Percentiles rank a stretch among this genome's conserved stretches.
Evolutionary conservation across 306 rosid species (phyloP).

Genomic region (Cyamopsis tetragonoloba): DNA sequence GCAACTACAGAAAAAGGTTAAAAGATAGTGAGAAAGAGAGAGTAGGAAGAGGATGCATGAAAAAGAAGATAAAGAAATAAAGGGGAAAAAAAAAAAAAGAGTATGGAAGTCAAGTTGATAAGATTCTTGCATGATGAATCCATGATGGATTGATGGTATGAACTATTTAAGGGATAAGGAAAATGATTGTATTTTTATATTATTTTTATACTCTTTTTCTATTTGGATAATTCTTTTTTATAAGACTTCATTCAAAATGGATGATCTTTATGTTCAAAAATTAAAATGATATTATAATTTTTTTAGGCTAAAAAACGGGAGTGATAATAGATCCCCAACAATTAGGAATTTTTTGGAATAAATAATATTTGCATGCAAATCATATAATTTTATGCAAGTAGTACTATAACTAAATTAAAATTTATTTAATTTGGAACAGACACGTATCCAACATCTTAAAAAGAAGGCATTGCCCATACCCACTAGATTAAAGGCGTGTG

Average conservation of each 20-base stretch:
- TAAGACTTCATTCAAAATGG: background rate
- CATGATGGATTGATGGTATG: slow-evolving; percentile 15
- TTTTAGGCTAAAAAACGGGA: background rate
- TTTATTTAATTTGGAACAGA: background rate
- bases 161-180: slow-evolving; percentile 13
- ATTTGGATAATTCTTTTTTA: background rate
- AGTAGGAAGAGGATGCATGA: slow-evolving; percentile 22
- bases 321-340: background rate
- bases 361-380: slow-evolving; percentile 20
- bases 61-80: background rate
- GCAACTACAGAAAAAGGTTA: background rate
- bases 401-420: background rate
- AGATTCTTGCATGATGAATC: slow-evolving; percentile 29
- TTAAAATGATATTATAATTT: background rate
- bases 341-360: slow-evolving; percentile 4
- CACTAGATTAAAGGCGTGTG: slow-evolving; percentile 15
- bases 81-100: background rate
- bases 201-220: background rate
- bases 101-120: slow-evolving; percentile 22
- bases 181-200: background rate
- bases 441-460: background rate
- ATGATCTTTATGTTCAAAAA: background rate
- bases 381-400: background rate
- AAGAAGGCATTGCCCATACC: slow-evolving; percentile 9
- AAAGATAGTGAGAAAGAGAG: background rate